Base-by-base conservation (phyloP, 2,329 filamentous ascomycete species). In the Stagonosporopsis vannaccii region DNA sequence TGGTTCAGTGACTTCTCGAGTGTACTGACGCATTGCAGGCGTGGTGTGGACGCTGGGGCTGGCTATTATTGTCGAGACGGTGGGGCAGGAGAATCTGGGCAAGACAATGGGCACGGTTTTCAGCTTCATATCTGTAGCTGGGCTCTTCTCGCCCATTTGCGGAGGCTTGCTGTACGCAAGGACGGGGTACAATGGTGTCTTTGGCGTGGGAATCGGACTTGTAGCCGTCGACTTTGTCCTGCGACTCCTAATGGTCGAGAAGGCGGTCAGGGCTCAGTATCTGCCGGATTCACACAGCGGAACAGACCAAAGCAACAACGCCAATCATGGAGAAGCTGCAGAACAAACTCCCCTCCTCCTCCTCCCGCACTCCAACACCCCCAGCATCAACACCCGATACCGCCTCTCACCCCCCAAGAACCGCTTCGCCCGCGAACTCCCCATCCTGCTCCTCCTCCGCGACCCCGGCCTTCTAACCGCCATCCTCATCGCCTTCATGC, bases 91-190 rank as follows among this genome's bases (percentile, higher is more conserved):
- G 45, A 83, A 85, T 42, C 68, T 89, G 33, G 87, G 86, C 2
- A 86, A 86, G 67, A 83, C 83, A 1, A 83, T 89, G 65, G 86
- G 86, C 13, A 81, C 82, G 41, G 83, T 87, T 7, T 86, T 85
- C 69, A 83, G 82, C 56, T 82, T 88, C 58, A 82, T 87, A 47
- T 83, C 82, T 0, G 77, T 85, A 0, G 86, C 85, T 0, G 80
- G 82, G 37, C 73, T 89, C 5, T 74, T 83, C 15, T 81, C 85
- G 0, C 87, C 87, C 0, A 77, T 86, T 0, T 70, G 87, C 0
- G 87, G 87, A 3, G 87, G 87, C 0, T 65, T 87, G 0, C 70
- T 89, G 1, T 89, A 88, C 66, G 78, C 83, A 25, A 83, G 83
- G 62, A 79, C 81, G 0, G 87, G 86, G 2, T 84, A 85, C 63